A percentile compares a stretch with the other conserved stretches of the same genome.
These are phyloP conservation scores for Ceratocystis colombiana DNA, from an alignment of 2,329 filamentous ascomycete genomes.

Conservation along the genomic window DNA sequence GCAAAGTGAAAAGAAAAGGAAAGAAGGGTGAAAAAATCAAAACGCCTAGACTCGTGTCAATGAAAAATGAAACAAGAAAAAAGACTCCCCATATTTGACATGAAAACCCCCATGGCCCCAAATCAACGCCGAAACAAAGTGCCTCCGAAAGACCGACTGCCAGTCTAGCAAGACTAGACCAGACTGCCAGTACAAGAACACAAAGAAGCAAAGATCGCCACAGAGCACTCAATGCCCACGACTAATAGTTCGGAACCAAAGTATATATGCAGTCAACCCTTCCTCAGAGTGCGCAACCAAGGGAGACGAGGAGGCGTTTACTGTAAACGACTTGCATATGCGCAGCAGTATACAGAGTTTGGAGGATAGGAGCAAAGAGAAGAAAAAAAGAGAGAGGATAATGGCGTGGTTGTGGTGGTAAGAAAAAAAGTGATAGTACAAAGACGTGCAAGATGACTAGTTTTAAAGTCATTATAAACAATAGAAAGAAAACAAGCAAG, in stretches of 20 bases:
- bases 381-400: conserved; percentile 14
- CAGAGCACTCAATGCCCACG: neutral
- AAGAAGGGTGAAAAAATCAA: neutral
- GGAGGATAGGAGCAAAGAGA: neutral
- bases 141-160: conserved; percentile 1
- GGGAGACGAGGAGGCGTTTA: neutral
- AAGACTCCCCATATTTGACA: conserved; percentile 2
- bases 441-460: conserved; percentile 14
- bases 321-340: conserved; percentile 11
- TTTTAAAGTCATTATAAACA: conserved; percentile 3
- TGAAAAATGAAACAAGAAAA: conserved; percentile 7
- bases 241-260: neutral
- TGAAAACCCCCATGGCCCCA: neutral
- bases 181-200: neutral
- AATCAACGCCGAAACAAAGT: conserved; percentile 14
- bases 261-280: conserved; percentile 16
- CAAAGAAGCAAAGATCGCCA: conserved; percentile 11
- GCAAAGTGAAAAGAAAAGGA: neutral
- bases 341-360: conserved; percentile 7
- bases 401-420: neutral
- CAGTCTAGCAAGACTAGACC: neutral
- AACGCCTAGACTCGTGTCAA: neutral
- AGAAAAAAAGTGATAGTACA: conserved; percentile 11
- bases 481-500: neutral
- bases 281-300: neutral